Evolutionary conservation across 148 eudicot species (phyloP).

Genomic region (Amaranthus hypochondriacus): DNA sequence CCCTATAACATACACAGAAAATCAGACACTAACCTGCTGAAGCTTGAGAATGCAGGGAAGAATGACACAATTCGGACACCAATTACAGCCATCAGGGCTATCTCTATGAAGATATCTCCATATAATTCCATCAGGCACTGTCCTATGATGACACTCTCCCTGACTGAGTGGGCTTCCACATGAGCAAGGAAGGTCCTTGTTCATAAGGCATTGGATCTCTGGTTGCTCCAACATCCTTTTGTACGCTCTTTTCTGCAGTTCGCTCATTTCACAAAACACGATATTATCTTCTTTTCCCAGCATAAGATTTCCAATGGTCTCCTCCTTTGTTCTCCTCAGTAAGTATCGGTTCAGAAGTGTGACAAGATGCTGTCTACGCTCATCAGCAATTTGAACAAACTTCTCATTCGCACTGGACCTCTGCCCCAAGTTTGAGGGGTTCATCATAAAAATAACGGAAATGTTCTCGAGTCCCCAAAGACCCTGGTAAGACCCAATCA

Average conservation of each 20-base stretch:
- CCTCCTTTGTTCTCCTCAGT: slow-evolving; percentile 92
- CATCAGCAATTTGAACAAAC: slow-evolving; percentile 76
- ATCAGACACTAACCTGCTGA: slow-evolving; percentile 65
- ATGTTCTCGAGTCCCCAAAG: slow-evolving; percentile 90
- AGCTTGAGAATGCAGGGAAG: slow-evolving; percentile 94
- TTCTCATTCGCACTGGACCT: slow-evolving; percentile 79
- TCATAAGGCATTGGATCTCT: slow-evolving; percentile 75
- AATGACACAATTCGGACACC: slow-evolving; percentile 87
- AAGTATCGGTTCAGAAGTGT: slow-evolving; percentile 62
- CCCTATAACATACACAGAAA: not conserved
- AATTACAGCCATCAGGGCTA: slow-evolving; percentile 84
- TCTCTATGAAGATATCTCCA: slow-evolving; percentile 92
- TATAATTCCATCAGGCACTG: slow-evolving; percentile 66
- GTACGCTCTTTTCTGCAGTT: slow-evolving; percentile 81
- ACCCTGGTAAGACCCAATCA: slow-evolving; percentile 87
- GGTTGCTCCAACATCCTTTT: slow-evolving; percentile 78
- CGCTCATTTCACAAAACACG: slow-evolving; percentile 96
- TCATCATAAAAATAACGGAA: slow-evolving; percentile 92
- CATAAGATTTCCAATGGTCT: slow-evolving; percentile 96
- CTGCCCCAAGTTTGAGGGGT: slow-evolving; percentile 96
- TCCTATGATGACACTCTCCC: slow-evolving; percentile 84
- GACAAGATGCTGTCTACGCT: slow-evolving; percentile 80
- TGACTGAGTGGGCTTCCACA: slow-evolving; percentile 97
- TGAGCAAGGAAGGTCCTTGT: slow-evolving; percentile 86
- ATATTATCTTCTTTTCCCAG: slow-evolving; percentile 98